Evolutionary conservation across 495 filamentous ascomycete genomes (phyloP), one percentile per base, ranked within the genome.

Genomic region (Aspergillus indologenus): DNA sequence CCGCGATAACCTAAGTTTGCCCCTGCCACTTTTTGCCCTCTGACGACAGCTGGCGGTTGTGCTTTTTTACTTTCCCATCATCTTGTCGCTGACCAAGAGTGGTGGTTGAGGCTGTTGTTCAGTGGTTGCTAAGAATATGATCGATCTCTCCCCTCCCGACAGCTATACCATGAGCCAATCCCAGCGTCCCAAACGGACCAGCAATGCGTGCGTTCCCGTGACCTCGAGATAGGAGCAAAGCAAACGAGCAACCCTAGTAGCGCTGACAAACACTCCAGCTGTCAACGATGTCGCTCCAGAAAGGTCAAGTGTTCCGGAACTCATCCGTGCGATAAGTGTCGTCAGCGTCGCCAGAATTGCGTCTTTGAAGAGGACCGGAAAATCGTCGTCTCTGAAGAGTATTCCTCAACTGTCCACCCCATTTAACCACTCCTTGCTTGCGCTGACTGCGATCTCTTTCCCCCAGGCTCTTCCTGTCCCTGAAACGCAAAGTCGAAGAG

Each of bases 281-380:
- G 68, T 46, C 56, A 64, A 53, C 66, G 66, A 48, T 73, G 70
- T 56, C 68, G 70, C 26, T 61, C 68, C 48, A 68, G 69, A 53
- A 73, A 73, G 53, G 69, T 73, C 18, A 68, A 66, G 58, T 73
- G 70, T 58, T 71, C 68, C 3, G 68, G 64, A 23, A 59, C 53
- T 12, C 59, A 66, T n/a, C 70, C 70, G 6, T 73, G 70, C 56
- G 66, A 66, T 31, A 64, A 69, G 19, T 73, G 70, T 60, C 64
- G 43, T 26, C 66, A 68, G 52, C 65, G 65, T 58, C 58, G 62
- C 20, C 64, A 71, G 23, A 56, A 63, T 15, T 73, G 70, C 54
- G 51, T 66, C 50, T 71, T 71, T 51, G 60, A 66, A 22, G 62
- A 68, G n/a, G 62, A 70, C 43, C 64, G 69, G 44, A 73, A 73